Conservation (phyloP, 768 basidiomycete species). For the Hypholoma sublateritium region DNA sequence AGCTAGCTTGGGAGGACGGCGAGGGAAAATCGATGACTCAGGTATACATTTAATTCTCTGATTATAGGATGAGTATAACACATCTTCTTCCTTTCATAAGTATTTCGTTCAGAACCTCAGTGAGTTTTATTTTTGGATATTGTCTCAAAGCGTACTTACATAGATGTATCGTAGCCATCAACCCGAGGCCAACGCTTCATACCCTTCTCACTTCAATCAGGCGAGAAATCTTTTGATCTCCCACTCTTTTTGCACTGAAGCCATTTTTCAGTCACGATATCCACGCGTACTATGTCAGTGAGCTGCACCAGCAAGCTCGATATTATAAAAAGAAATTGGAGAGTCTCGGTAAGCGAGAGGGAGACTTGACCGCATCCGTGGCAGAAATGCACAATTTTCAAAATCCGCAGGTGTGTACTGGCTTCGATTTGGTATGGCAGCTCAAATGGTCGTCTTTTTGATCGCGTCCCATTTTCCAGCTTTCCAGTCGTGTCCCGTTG, state of each 20-base stretch:
- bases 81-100: background rate
- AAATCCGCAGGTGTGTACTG: conserved; percentile 12
- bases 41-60: conserved; percentile 16
- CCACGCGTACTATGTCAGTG: conserved; percentile 24
- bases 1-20: conserved; percentile 33
- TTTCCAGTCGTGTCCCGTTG: conserved; percentile 11
- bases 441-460: background rate
- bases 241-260: background rate
- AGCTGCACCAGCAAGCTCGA: conserved; percentile 23
- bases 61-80: background rate
- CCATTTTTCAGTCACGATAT: conserved; percentile 27
- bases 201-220: conserved; percentile 28
- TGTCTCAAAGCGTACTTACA: background rate
- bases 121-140: background rate
- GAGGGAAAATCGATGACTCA: conserved; percentile 37
- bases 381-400: conserved; percentile 20
- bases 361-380: background rate
- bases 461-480: background rate
- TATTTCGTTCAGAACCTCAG: conserved; percentile 14
- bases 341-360: conserved; percentile 11
- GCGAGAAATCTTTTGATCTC: conserved; percentile 8
- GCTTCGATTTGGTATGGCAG: background rate
- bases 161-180: conserved; percentile 17
- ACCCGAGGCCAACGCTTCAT: conserved; percentile 24
- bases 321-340: conserved; percentile 21